Conservation (phyloP, 139 green algal genomes). For the Chlamydomonas urium region DNA sequence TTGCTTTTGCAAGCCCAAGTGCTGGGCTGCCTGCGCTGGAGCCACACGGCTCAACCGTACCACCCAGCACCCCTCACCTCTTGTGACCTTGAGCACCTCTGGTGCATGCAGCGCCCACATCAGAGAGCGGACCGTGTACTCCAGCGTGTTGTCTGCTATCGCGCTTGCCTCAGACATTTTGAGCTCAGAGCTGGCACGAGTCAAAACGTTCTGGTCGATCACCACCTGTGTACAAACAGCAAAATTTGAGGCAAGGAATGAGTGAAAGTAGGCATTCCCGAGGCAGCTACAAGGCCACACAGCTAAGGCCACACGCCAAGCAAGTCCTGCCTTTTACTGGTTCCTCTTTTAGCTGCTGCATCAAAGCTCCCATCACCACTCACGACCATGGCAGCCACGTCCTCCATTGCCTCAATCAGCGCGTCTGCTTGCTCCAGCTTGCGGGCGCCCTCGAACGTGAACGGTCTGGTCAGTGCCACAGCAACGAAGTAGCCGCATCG, state of each 20-base stretch:
- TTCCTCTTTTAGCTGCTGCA: no score
- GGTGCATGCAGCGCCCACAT: constrained; percentile 61
- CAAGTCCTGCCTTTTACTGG: no score
- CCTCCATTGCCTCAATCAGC: constrained; percentile 54
- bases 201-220: constrained; percentile 49
- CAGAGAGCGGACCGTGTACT: constrained; percentile 65
- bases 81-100: constrained; percentile 61
- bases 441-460: constrained; percentile 66
- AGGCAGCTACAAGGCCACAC: no score
- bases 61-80: constrained; percentile 30
- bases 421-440: constrained; percentile 58
- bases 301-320: no score
- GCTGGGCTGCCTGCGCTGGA: no score
- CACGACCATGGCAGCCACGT: constrained; percentile 63
- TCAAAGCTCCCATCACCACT: no score
- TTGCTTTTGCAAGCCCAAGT: no score
- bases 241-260: background rate
- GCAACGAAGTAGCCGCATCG: constrained; percentile 69
- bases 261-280: no score
- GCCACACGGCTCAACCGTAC: background rate
- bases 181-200: constrained; percentile 49
- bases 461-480: constrained; percentile 63
- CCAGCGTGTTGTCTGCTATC: constrained; percentile 78
- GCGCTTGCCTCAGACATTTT: constrained; percentile 67
- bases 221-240: constrained; percentile 48